These are phyloP conservation scores for Amaranthus tricolor DNA, from an alignment of 179 eudicot genomes.

Conservation along the genomic window DNA sequence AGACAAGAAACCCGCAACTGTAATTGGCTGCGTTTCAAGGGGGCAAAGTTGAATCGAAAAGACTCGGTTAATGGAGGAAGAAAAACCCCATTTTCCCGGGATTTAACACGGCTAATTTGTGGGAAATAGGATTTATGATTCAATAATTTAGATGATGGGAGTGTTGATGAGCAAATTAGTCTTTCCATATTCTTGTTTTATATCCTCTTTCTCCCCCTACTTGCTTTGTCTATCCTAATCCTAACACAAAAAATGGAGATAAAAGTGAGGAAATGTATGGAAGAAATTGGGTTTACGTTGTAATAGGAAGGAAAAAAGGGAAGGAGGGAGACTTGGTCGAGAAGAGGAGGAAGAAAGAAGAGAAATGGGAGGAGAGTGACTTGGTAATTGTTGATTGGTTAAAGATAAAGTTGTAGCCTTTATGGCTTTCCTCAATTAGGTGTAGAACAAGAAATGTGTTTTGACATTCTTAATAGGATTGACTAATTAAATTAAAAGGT, in stretches of 20 bases:
- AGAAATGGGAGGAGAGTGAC: not conserved
- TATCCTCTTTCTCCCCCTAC: constrained; percentile 9
- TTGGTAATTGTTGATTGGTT: constrained; percentile 13
- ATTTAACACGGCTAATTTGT: constrained; percentile 38
- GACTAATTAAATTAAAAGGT: too few species aligned
- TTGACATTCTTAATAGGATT: too few species aligned
- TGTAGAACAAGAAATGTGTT: too few species aligned
- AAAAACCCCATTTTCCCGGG: constrained; percentile 25
- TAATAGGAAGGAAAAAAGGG: not conserved
- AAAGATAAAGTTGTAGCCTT: constrained; percentile 15
- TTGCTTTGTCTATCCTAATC: not conserved
- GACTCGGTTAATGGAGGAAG: constrained; percentile 21
- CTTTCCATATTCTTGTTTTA: constrained; percentile 48
- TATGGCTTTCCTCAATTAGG: too few species aligned
- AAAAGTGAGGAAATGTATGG: not conserved
- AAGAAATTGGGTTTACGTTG: not conserved
- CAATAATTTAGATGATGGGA: constrained; percentile 38
- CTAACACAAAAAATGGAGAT: not conserved
- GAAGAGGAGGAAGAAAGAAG: not conserved
- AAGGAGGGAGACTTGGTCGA: not conserved
- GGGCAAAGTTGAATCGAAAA: constrained; percentile 29
- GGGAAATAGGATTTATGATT: constrained; percentile 36
- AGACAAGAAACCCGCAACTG: constrained; percentile 19
- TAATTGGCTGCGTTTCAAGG: constrained; percentile 16
- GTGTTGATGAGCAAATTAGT: constrained; percentile 50